Conservation (phyloP, 805 yeast species). For the Candida orba region DNA sequence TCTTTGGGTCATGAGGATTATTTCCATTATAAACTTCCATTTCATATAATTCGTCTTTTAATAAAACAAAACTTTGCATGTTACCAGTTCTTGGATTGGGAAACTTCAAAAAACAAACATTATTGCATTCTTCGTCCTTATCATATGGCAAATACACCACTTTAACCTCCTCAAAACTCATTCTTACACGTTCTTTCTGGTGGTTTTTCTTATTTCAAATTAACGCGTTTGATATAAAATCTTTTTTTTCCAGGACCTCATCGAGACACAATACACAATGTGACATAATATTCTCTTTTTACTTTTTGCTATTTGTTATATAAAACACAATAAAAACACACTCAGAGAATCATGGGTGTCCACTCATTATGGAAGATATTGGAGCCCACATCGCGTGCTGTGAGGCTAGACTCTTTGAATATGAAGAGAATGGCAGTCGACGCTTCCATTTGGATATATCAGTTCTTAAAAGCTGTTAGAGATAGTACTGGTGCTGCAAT, state of each 20-base stretch:
- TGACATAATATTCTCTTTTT: no score
- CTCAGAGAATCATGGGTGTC: conserved; percentile 68
- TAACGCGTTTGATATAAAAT: background rate
- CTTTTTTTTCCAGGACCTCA: background rate
- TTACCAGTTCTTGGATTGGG: conserved; percentile 15
- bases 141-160: conserved; percentile 12
- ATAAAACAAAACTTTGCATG: conserved; percentile 9
- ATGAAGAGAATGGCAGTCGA: conserved; percentile 85
- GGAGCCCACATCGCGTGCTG: conserved; percentile 87
- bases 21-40: conserved; percentile 31
- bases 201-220: background rate
- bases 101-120: conserved; percentile 9
- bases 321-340: background rate
- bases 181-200: background rate
- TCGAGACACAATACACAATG: background rate
- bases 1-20: conserved; percentile 28
- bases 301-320: no score
- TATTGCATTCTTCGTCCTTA: background rate
- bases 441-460: conserved; percentile 98
- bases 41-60: conserved; percentile 28
- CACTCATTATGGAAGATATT: conserved; percentile 89
- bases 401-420: conserved; percentile 75
- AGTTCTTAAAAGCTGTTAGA: conserved; percentile 89
- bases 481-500: conserved; percentile 82
- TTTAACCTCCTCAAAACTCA: conserved; percentile 9